A percentile compares a stretch with the other conserved stretches of the same genome.
These are phyloP conservation scores for Blumeria hordei DNA, from an alignment of 2,329 filamentous ascomycete genomes.

Conservation along the genomic window DNA sequence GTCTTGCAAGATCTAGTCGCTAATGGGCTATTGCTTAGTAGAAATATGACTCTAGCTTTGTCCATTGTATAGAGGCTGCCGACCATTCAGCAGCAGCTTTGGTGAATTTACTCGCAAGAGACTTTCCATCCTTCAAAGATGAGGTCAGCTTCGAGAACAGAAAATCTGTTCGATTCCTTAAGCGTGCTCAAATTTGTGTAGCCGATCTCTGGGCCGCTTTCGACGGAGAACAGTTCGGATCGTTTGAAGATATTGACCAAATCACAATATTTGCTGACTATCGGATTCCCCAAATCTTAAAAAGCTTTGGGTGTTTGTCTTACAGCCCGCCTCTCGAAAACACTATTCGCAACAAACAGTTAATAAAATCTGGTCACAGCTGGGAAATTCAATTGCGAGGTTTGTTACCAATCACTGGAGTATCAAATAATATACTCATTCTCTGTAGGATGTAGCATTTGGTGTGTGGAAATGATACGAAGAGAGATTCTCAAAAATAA, in stretches of 20 bases:
- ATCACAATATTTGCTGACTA: constrained; percentile 99
- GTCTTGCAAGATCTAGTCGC: neutral
- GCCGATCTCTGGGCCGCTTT: constrained; percentile 96
- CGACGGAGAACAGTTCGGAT: constrained; percentile 52
- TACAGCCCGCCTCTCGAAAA: constrained; percentile 62
- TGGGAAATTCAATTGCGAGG: constrained; percentile 48
- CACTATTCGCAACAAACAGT: constrained; percentile 37
- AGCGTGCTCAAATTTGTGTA: constrained; percentile 86
- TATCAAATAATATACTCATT: neutral
- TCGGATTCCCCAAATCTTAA: constrained; percentile 79
- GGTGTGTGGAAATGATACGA: constrained; percentile 76
- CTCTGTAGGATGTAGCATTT: constrained; percentile 61
- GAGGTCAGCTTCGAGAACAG: constrained; percentile 51
- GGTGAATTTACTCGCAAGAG: constrained; percentile 61
- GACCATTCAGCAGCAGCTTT: constrained; percentile 59
- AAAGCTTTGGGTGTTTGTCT: constrained; percentile 55
- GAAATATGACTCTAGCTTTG: constrained; percentile 53
- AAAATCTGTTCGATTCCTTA: constrained; percentile 55
- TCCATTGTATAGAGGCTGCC: constrained; percentile 48
- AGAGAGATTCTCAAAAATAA: constrained; percentile 54
- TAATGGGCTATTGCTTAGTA: constrained; percentile 15
- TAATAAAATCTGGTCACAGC: constrained; percentile 43
- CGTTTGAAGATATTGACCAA: constrained; percentile 75
- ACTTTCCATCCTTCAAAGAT: constrained; percentile 60
- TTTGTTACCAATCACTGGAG: neutral